Percentiles rank a stretch among this genome's conserved stretches.
Evolutionary conservation across 2,329 filamentous ascomycete genomes (phyloP).

Genomic region (Penicillium sp.): DNA sequence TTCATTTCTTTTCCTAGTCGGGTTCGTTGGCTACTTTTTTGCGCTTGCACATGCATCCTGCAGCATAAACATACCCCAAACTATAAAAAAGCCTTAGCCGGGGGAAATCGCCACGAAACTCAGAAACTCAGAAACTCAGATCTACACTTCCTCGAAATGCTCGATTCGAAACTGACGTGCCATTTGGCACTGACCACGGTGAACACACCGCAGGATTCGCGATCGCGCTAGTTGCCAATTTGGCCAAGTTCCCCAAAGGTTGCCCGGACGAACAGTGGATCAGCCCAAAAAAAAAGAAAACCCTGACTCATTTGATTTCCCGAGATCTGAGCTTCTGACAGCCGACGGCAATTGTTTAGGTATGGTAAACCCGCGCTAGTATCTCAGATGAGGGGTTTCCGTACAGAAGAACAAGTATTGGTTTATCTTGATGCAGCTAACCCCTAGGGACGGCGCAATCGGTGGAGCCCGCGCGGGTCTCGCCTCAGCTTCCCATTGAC

Average conservation of each 20-base stretch:
- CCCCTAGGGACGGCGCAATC: not conserved
- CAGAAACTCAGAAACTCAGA: no score
- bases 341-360: not conserved
- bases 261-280: constrained; percentile 13
- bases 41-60: not conserved
- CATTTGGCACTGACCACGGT: not conserved
- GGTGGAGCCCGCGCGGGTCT: constrained; percentile 7
- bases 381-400: constrained; percentile 1
- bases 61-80: not conserved
- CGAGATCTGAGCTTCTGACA: constrained; percentile 5
- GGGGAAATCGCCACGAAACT: not conserved
- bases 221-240: constrained; percentile 3
- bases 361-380: not conserved
- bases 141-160: not conserved
- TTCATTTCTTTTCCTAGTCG: not conserved
- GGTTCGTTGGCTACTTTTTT: not conserved
- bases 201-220: not conserved
- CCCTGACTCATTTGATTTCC: not conserved
- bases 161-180: not conserved
- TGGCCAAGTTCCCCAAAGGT: constrained; percentile 3
- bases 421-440: constrained; percentile 5
- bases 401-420: not conserved
- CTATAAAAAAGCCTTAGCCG: not conserved
- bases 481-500: constrained; percentile 2
- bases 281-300: not conserved